Base-by-base conservation (phyloP, 306 rosid genomes). In the Mimosa bimucronata region DNA sequence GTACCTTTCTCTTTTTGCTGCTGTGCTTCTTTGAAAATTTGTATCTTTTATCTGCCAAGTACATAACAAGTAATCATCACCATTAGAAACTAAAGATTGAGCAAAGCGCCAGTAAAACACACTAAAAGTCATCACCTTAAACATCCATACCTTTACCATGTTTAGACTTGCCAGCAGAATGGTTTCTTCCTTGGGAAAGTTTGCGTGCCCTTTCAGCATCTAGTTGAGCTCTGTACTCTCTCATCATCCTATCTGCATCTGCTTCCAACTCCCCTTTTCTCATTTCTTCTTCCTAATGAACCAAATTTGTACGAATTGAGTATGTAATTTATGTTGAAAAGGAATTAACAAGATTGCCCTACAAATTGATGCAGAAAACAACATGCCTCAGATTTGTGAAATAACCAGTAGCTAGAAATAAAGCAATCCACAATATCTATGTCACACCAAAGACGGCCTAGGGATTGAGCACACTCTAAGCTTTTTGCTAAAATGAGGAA, bases 171-270 rank as follows among this genome's bases (percentile, higher is more conserved):
- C 92, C 84, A 83, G 89, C 76, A 18, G 99, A 90, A 74, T 90
- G 93, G 82, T 93, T 96, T 81, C 97, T 87, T 78, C 99, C 97
- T 8, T 93, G 97, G 76, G 97, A 85, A 80, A 96, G 99, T 81
- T 93, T 96, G 73, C 82, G 90, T 14, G 97, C 92, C 84, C 99
- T 88, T 83, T 96, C 99, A 19, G 97, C 97, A 89, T 93, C 99
- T 80, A 96, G 87, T 83, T 96, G 99, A 75, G 99, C 99, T 88
- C 99, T 85, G 88, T 93, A 93, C 75, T 96, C 99, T 85, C 96
- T 89, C 99, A 96, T 96, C 98, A 91, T 90, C 87, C 79, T 88
- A 83, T 95, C 97, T 1, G 92, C 92, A 83, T 93, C 99, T 68
- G 94, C 94, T 85, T 95, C 99, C 85, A 92, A 80, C 81, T 95